A percentile compares a stretch with the other conserved stretches of the same genome.
Evolutionary conservation across 306 rosid species (phyloP).

Genomic region (Pyrus communis): DNA sequence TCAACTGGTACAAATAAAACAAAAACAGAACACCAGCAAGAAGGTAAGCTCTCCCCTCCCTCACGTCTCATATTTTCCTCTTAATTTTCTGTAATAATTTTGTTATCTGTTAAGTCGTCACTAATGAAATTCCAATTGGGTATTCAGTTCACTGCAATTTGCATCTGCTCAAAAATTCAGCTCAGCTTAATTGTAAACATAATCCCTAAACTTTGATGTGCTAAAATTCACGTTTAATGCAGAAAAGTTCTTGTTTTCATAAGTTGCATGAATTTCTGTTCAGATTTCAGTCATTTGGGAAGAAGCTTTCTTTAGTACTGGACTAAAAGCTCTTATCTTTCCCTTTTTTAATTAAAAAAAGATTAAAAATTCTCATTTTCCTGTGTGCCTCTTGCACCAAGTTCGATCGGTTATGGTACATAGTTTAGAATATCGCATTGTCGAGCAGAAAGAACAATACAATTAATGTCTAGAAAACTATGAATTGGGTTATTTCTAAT

Average conservation of each 20-base stretch:
- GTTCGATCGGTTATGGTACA: too few relatives aligned
- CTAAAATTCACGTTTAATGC: not conserved
- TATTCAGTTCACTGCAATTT: not conserved
- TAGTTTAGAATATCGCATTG: not conserved
- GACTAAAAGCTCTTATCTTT: not conserved
- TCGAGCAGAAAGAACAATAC: not conserved
- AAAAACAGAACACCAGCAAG: not conserved
- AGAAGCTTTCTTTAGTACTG: not conserved
- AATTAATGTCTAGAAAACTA: not conserved
- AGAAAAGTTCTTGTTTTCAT: not conserved
- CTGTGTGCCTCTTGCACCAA: too few relatives aligned
- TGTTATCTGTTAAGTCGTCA: not conserved
- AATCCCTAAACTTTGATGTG: not conserved
- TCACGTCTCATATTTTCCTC: not conserved
- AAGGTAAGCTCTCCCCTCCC: not conserved
- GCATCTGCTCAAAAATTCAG: not conserved
- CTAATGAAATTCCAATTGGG: not conserved
- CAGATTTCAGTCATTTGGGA: not conserved
- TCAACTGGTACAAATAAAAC: not conserved
- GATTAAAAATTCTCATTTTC: not conserved
- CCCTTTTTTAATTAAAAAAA: not conserved
- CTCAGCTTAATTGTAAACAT: slow-evolving; percentile 1
- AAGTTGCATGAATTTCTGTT: not conserved
- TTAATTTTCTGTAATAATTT: not conserved
- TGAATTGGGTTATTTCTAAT: not conserved